Percentiles rank a stretch among this genome's conserved stretches.
These are phyloP conservation scores for Hypoxylon sp. DNA, from an alignment of 2,329 filamentous ascomycete species.

Conservation along the genomic window DNA sequence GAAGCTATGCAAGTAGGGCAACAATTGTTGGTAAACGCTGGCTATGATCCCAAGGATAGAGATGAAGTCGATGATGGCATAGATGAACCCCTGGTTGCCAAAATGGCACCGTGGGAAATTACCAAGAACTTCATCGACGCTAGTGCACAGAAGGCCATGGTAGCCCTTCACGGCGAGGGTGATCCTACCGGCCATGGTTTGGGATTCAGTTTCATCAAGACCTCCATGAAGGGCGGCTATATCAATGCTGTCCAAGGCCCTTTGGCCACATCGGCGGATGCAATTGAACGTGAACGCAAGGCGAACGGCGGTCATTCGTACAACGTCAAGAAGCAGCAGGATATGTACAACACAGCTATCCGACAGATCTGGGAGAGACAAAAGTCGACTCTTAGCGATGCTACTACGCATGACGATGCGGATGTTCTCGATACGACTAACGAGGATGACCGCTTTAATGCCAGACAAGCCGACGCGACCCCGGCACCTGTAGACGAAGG, in stretches of 20 bases:
- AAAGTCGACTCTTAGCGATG: conserved; percentile 77
- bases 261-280: conserved; percentile 76
- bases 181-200: conserved; percentile 94
- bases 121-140: conserved; percentile 97
- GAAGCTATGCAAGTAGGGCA: conserved; percentile 97
- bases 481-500: conserved; percentile 78
- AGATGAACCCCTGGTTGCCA: conserved; percentile 81
- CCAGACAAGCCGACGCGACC: conserved; percentile 73
- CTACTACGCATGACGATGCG: conserved; percentile 71
- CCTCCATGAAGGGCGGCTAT: conserved; percentile 97
- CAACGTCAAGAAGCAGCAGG: conserved; percentile 94
- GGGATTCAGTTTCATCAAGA: conserved; percentile 96
- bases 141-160: conserved; percentile 94
- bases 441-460: conserved; percentile 76
- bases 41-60: conserved; percentile 76
- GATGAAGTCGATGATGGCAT: conserved; percentile 72
- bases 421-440: conserved; percentile 67
- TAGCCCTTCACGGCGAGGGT: conserved; percentile 91
- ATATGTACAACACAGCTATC: conserved; percentile 90
- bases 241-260: conserved; percentile 80
- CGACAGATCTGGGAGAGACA: conserved; percentile 92
- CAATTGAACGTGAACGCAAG: conserved; percentile 85
- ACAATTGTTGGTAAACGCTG: conserved; percentile 89
- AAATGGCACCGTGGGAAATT: conserved; percentile 94
- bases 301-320: conserved; percentile 95